phyloP scores from a whole-genome alignment of 1,284 basidiomycete species.

The Cryptococcus hybrid region DNA sequence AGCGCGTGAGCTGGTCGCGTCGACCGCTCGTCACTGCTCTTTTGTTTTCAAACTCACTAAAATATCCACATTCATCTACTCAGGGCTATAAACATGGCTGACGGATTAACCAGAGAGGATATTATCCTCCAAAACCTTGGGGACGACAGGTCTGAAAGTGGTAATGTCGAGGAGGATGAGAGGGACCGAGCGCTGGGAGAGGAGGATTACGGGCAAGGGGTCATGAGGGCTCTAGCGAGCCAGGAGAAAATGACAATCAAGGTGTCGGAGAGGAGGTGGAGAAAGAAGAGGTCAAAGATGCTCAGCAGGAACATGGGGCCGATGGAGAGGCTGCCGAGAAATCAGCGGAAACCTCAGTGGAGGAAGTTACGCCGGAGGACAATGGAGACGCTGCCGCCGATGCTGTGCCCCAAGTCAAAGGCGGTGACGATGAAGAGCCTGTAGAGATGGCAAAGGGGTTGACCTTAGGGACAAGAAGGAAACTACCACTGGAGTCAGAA shows the following conservation, averaged over 20 bases:
- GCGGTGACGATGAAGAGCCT: background rate
- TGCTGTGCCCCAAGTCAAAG: too few relatives aligned
- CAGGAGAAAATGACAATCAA: background rate
- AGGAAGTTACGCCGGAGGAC: background rate
- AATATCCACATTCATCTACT: background rate
- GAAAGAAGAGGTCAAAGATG: background rate
- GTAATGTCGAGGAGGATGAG: background rate
- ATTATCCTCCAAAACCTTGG: slow-evolving; percentile 1
- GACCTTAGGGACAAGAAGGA: background rate
- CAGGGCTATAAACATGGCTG: background rate
- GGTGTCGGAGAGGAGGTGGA: background rate
- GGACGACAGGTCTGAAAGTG: background rate
- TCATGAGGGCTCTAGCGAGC: background rate
- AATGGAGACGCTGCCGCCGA: background rate
- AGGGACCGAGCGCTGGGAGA: background rate
- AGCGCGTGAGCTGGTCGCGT: too few relatives aligned
- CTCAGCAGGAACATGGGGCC: background rate
- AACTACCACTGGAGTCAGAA: slow-evolving; percentile 28
- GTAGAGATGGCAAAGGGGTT: background rate
- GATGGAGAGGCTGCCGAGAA: background rate
- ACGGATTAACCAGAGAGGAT: background rate
- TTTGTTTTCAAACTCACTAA: background rate
- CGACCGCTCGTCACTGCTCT: background rate
- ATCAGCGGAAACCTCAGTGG: background rate
- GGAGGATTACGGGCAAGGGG: background rate